A percentile compares a stretch with the other conserved stretches of the same genome.
Evolutionary conservation across 1,139 yeast species (phyloP).

Genomic region (Blastobotrys buckinghamii): DNA sequence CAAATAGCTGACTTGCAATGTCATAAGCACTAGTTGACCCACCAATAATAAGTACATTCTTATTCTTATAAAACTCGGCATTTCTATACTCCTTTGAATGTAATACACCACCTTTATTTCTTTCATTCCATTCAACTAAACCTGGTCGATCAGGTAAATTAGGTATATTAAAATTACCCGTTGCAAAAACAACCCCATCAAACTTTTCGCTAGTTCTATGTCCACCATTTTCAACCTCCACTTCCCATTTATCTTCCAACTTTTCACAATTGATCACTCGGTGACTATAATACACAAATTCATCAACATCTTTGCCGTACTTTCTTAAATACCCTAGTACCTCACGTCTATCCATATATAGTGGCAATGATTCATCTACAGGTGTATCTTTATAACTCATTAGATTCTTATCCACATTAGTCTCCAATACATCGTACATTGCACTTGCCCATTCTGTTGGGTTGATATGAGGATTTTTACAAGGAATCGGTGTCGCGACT

Average conservation of each 20-base stretch:
- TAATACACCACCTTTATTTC: slow-evolving; percentile 43
- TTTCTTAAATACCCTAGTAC: slow-evolving; percentile 44
- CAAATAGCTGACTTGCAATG: slow-evolving; percentile 47
- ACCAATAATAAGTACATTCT: slow-evolving; percentile 51
- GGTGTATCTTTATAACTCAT: slow-evolving; percentile 52
- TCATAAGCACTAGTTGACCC: slow-evolving; percentile 61
- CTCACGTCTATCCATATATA: slow-evolving; percentile 46
- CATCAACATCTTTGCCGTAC: slow-evolving; percentile 41
- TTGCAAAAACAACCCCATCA: slow-evolving; percentile 53
- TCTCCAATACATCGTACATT: slow-evolving; percentile 48
- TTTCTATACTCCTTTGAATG: slow-evolving; percentile 59
- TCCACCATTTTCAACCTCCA: slow-evolving; percentile 21
- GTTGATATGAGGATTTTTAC: slow-evolving; percentile 20
- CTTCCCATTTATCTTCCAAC: slow-evolving; percentile 38
- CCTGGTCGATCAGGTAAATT: slow-evolving; percentile 51
- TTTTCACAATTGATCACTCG: slow-evolving; percentile 32
- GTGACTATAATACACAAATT: slow-evolving; percentile 34
- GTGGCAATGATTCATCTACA: slow-evolving; percentile 36
- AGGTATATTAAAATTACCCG: slow-evolving; percentile 56
- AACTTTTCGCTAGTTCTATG: slow-evolving; percentile 26
- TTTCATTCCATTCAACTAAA: slow-evolving; percentile 42
- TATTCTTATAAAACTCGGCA: slow-evolving; percentile 35
- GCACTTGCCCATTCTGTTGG: slow-evolving; percentile 33
- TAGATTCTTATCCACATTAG: slow-evolving; percentile 53
- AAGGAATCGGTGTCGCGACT: slow-evolving; percentile 17